These are phyloP conservation scores for Saussurea involucrata DNA, from an alignment of 129 eudicot species.

Conservation along the genomic window DNA sequence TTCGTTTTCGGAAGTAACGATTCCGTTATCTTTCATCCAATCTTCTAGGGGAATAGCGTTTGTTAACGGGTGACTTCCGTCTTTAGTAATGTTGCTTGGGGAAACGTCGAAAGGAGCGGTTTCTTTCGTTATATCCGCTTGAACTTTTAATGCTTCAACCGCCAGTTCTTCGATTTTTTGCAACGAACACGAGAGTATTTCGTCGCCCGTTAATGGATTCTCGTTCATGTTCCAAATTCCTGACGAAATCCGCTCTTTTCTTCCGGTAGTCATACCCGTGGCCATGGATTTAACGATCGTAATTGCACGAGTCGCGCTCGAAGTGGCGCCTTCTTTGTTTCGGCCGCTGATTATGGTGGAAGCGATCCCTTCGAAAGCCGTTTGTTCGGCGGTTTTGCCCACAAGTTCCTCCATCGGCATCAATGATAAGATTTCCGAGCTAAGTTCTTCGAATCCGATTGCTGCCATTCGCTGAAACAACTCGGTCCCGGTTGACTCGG, in stretches of 20 bases:
- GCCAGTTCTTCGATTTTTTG: constrained; percentile 88
- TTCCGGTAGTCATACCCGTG: constrained; percentile 56
- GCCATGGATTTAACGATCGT: constrained; percentile 71
- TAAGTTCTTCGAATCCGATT: constrained; percentile 58
- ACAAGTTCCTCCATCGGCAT: constrained; percentile 84
- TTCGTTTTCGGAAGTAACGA: constrained; percentile 10
- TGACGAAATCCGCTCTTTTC: constrained; percentile 73
- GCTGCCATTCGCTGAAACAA: constrained; percentile 75
- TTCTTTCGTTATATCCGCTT: constrained; percentile 69
- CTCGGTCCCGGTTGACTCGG: constrained; percentile 53
- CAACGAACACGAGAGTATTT: constrained; percentile 60
- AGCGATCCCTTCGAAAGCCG: constrained; percentile 97
- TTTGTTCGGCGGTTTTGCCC: constrained; percentile 90
- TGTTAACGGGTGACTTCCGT: constrained; percentile 26
- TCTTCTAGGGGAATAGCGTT: constrained; percentile 74
- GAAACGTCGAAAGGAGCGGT: constrained; percentile 84
- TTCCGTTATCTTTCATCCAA: constrained; percentile 48
- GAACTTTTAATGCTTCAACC: constrained; percentile 70
- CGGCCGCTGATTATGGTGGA: constrained; percentile 81
- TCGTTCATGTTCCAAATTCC: constrained; percentile 90
- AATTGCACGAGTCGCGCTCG: constrained; percentile 75
- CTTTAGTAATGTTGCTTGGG: constrained; percentile 32
- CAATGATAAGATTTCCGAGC: constrained; percentile 54
- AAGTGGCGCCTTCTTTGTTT: constrained; percentile 89
- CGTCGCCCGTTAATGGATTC: constrained; percentile 59